A percentile compares a stretch with the other conserved stretches of the same genome.
Evolutionary conservation across 495 filamentous ascomycete species (phyloP).

Genomic region (Lasiosphaeria ovina): DNA sequence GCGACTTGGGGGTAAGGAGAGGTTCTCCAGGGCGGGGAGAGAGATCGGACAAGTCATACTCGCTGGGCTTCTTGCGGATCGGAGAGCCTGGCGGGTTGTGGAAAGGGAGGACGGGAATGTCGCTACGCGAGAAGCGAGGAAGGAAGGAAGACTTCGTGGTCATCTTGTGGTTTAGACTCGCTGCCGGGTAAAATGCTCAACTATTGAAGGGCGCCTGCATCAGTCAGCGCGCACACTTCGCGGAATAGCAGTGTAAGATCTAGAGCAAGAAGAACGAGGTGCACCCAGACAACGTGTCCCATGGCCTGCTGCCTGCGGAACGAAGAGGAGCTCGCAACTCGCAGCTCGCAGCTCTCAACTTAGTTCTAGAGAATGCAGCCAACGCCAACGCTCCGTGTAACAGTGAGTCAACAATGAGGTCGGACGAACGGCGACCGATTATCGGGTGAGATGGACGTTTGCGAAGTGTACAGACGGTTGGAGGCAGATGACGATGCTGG

Average conservation of each 20-base stretch:
- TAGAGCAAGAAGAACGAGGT: no score
- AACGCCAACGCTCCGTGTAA: no score
- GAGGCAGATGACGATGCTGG: conserved; percentile 8
- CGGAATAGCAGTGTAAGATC: no score
- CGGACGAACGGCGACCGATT: not conserved
- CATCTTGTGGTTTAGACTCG: conserved; percentile 10
- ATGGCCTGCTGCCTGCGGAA: no score
- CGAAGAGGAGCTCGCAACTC: no score
- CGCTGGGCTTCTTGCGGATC: conserved; percentile 36
- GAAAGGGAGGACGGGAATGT: conserved; percentile 28
- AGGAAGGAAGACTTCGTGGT: conserved; percentile 26
- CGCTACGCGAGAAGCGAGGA: conserved; percentile 25
- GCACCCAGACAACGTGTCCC: no score
- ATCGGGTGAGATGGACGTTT: not conserved
- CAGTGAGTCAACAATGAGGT: not conserved
- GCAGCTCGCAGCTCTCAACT: no score
- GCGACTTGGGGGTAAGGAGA: conserved; percentile 22
- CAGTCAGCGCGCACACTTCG: not conserved
- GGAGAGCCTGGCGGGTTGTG: conserved; percentile 22
- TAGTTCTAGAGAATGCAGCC: no score
- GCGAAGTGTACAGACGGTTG: not conserved
- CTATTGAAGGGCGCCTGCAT: not conserved
- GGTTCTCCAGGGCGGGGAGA: conserved; percentile 41
- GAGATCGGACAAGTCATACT: conserved; percentile 43
- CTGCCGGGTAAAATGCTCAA: not conserved